Conservation (phyloP, 176 grass and related monocot species). For the Ensete glaucum region DNA sequence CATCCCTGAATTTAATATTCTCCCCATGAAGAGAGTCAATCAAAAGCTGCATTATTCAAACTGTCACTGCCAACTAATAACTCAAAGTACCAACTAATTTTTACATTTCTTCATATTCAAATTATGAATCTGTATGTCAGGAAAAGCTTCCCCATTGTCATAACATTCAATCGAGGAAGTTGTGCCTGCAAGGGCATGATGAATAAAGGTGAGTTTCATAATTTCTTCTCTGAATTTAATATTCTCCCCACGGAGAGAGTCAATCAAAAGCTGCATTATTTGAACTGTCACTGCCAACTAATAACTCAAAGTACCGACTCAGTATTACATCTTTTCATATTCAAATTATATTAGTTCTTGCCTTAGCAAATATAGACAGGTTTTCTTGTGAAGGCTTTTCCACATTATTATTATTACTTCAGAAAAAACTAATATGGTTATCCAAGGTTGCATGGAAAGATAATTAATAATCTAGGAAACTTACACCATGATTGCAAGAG, state of each 20-base stretch:
- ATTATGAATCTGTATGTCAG: slow-evolving; percentile 41
- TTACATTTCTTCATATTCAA: background rate
- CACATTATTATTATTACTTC: background rate
- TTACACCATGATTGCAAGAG: background rate
- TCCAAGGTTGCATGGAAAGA: background rate
- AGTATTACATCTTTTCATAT: background rate
- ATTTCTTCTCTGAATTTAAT: background rate
- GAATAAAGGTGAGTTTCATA: background rate
- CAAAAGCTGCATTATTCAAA: background rate
- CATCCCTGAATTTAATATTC: background rate
- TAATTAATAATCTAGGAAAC: background rate
- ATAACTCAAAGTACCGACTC: background rate
- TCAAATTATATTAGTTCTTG: background rate
- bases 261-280: background rate
- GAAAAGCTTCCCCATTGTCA: slow-evolving; percentile 48
- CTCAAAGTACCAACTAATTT: background rate
- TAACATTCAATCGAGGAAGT: slow-evolving; percentile 51
- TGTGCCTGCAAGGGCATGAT: slow-evolving; percentile 33
- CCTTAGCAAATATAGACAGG: background rate
- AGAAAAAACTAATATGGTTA: background rate
- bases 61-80: background rate
- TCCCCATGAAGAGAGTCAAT: too few species aligned
- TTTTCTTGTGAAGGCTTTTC: background rate
- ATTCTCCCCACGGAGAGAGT: too few species aligned
- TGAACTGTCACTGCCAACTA: background rate